phyloP scores from a whole-genome alignment of 2,329 filamentous ascomycete genomes.

The Venturia oleaginea region DNA sequence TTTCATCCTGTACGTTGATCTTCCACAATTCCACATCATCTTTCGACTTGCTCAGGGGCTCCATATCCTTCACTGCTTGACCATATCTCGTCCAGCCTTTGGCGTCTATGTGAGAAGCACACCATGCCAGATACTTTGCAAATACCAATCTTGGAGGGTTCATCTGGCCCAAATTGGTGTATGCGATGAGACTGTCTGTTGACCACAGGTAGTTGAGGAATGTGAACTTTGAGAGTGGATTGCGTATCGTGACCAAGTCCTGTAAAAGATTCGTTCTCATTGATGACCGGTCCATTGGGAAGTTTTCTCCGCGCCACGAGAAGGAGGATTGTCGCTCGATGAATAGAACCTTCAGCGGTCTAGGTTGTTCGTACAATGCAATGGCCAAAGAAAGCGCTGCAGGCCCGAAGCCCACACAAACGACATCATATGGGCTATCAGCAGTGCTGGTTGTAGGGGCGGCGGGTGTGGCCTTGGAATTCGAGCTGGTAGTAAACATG shows the following conservation, averaged over 20 bases:
- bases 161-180: conserved; percentile 22
- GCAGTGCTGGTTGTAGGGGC: background rate
- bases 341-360: conserved; percentile 6
- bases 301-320: conserved; percentile 6
- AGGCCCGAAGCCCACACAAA: conserved; percentile 13
- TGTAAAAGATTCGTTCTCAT: conserved; percentile 18
- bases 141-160: conserved; percentile 19
- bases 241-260: conserved; percentile 22
- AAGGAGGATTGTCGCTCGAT: conserved; percentile 8
- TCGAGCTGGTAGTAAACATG: background rate
- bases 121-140: conserved; percentile 22
- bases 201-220: conserved; percentile 24
- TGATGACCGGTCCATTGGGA: conserved; percentile 2
- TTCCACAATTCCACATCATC: conserved; percentile 3
- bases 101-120: conserved; percentile 18
- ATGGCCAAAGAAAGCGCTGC: conserved; percentile 14
- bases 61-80: conserved; percentile 16
- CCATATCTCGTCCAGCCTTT: conserved; percentile 21
- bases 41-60: background rate
- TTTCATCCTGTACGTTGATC: background rate
- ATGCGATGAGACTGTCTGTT: conserved; percentile 21
- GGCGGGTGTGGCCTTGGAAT: background rate
- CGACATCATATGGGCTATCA: conserved; percentile 11
- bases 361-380: conserved; percentile 11
- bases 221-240: conserved; percentile 22